Percentiles rank a stretch among this genome's conserved stretches.
phyloP scores from a whole-genome alignment of 1,284 basidiomycete species.

The Trichosporon faecale region DNA sequence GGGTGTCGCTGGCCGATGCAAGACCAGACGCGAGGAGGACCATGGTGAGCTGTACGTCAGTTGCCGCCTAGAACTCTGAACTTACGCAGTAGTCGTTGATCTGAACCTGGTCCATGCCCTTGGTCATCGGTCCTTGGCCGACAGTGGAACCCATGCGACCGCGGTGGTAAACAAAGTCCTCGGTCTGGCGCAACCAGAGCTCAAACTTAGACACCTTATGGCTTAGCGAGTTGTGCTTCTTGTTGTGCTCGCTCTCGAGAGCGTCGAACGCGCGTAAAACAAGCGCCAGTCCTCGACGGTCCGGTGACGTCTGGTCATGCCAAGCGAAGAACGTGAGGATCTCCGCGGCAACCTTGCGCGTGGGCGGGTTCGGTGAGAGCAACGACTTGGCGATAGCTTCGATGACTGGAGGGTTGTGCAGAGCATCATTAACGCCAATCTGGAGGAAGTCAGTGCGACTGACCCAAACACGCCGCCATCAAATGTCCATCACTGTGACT shows the following conservation, averaged over 20 bases:
- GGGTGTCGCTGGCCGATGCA: constrained; percentile 41
- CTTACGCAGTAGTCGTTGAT: constrained; percentile 44
- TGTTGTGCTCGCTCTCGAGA: constrained; percentile 42
- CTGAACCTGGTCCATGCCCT: constrained; percentile 40
- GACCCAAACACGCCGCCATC: background rate
- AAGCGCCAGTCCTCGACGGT: constrained; percentile 53
- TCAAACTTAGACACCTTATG: constrained; percentile 71
- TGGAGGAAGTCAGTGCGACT: constrained; percentile 40
- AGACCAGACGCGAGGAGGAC: constrained; percentile 35
- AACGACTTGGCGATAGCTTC: constrained; percentile 79
- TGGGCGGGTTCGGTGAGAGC: constrained; percentile 75
- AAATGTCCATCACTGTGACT: constrained; percentile 35
- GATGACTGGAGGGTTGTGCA: constrained; percentile 73
- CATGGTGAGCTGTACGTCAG: constrained; percentile 31
- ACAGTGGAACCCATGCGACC: constrained; percentile 95
- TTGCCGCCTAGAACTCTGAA: background rate
- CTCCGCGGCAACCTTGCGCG: constrained; percentile 77
- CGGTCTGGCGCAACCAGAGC: constrained; percentile 85
- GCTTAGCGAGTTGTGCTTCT: constrained; percentile 40
- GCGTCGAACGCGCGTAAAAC: constrained; percentile 56
- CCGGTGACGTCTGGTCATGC: constrained; percentile 44
- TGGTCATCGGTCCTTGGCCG: constrained; percentile 86
- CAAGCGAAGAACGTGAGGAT: constrained; percentile 59
- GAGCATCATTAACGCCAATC: constrained; percentile 72
- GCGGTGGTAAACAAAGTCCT: constrained; percentile 72